Conservation (phyloP, 441 rosid genomes). For the Sinapis alba region DNA sequence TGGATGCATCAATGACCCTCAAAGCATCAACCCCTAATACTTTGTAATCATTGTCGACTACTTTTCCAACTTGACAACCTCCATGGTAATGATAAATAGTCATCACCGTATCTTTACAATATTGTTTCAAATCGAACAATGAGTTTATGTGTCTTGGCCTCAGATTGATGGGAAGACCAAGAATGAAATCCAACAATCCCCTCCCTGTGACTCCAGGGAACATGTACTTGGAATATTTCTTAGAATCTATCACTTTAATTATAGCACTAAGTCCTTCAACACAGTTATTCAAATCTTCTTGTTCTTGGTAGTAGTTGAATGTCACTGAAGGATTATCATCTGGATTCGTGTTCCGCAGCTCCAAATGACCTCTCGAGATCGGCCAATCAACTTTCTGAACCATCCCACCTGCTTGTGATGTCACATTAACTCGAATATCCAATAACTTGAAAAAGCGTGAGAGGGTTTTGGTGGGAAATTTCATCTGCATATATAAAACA, state of each 20-base stretch:
- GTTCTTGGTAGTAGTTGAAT: slow-evolving; percentile 56
- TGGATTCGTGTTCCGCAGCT: slow-evolving; percentile 43
- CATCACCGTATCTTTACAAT: slow-evolving; percentile 54
- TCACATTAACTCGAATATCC: slow-evolving; percentile 30
- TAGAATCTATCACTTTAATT: slow-evolving; percentile 42
- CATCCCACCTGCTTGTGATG: slow-evolving; percentile 40
- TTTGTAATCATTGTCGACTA: slow-evolving; percentile 47
- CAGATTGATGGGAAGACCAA: slow-evolving; percentile 42
- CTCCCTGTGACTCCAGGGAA: slow-evolving; percentile 12
- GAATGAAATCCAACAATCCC: slow-evolving; percentile 37
- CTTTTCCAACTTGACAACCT: slow-evolving; percentile 52
- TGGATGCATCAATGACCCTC: slow-evolving; percentile 55
- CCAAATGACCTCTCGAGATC: slow-evolving; percentile 46
- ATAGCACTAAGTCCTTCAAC: slow-evolving; percentile 46
- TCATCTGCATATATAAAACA: slow-evolving; percentile 11
- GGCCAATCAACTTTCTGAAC: slow-evolving; percentile 47
- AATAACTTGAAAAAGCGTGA: slow-evolving; percentile 17
- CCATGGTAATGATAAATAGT: slow-evolving; percentile 66
- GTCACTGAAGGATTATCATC: slow-evolving; percentile 48
- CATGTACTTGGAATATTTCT: slow-evolving; percentile 43
- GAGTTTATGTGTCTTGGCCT: slow-evolving; percentile 42
- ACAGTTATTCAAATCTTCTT: slow-evolving; percentile 48
- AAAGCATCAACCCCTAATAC: slow-evolving; percentile 49
- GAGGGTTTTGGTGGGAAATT: slow-evolving; percentile 25
- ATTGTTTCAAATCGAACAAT: slow-evolving; percentile 45